Conservation (phyloP, 2,329 filamentous ascomycete genomes). For the Madurella fahalii region DNA sequence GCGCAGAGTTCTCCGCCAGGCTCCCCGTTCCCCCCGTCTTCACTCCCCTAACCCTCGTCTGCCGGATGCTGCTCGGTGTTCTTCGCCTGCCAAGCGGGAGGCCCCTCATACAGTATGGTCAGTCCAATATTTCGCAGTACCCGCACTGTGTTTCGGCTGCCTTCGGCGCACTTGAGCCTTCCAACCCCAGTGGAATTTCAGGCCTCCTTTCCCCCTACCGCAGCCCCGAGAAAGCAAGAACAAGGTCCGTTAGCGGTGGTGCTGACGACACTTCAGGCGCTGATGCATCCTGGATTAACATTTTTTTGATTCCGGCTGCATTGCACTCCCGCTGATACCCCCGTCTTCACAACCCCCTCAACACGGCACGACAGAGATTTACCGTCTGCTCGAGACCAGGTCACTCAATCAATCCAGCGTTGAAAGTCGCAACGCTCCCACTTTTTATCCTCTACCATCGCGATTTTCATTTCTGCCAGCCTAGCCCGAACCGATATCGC, state of each 20-base stretch:
- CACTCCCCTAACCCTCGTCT: background rate
- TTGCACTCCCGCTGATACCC: constrained; percentile 15
- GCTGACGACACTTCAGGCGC: constrained; percentile 11
- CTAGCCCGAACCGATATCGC: constrained; percentile 35
- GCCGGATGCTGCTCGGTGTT: background rate
- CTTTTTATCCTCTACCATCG: constrained; percentile 34
- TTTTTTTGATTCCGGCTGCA: constrained; percentile 22
- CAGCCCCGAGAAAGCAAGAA: constrained; percentile 2
- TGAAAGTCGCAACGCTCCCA: constrained; percentile 23
- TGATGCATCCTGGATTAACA: constrained; percentile 23
- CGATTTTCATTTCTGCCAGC: constrained; percentile 30
- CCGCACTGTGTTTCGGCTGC: constrained; percentile 14
- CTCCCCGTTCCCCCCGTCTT: background rate
- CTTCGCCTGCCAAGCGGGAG: constrained; percentile 8
- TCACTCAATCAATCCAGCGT: constrained; percentile 24
- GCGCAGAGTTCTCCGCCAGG: background rate
- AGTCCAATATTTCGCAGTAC: background rate
- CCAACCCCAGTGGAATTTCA: constrained; percentile 15
- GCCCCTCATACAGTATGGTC: constrained; percentile 5
- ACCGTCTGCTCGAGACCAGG: constrained; percentile 19
- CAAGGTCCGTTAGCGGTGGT: background rate
- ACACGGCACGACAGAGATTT: constrained; percentile 27
- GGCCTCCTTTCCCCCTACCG: constrained; percentile 15
- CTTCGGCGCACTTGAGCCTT: constrained; percentile 2
- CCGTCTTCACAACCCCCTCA: constrained; percentile 20